Conservation (phyloP, 345 rosid genomes). For the Garcia nutans region DNA sequence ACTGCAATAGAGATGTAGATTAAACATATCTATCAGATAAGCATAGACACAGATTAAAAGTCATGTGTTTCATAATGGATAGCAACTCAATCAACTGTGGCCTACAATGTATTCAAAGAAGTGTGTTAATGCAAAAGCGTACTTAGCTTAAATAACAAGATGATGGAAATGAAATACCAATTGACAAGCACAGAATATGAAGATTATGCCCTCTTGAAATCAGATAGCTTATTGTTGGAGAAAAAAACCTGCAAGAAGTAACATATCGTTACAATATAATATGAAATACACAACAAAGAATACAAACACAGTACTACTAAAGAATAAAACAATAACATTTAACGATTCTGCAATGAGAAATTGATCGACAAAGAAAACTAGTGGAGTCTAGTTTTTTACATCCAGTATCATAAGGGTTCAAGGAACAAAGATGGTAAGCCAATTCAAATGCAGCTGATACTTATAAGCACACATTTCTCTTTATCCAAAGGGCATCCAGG, state of each 20-base stretch:
- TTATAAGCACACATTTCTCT: neutral
- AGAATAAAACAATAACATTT: too few relatives aligned
- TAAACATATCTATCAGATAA: neutral
- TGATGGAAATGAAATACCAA: conserved; percentile 48
- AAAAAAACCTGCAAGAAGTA: conserved; percentile 68
- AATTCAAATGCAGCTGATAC: neutral
- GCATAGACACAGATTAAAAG: neutral
- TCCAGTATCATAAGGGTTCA: too few relatives aligned
- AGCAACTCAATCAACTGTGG: neutral
- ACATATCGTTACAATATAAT: neutral
- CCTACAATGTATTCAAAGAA: neutral
- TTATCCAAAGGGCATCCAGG: neutral
- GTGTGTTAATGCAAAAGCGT: neutral
- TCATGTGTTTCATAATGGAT: neutral
- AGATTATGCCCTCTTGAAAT: conserved; percentile 60
- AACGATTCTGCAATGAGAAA: neutral
- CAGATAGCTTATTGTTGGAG: conserved; percentile 77
- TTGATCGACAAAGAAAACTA: neutral
- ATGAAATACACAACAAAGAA: neutral
- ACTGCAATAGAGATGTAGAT: neutral
- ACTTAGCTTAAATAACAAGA: neutral
- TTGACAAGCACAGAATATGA: conserved; percentile 68
- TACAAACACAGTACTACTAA: neutral
- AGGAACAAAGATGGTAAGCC: too few relatives aligned
- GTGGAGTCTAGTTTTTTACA: too few relatives aligned